A percentile compares a stretch with the other conserved stretches of the same genome.
phyloP scores from a whole-genome alignment of 2,329 filamentous ascomycete species.

The Sclerotinia nivalis region DNA sequence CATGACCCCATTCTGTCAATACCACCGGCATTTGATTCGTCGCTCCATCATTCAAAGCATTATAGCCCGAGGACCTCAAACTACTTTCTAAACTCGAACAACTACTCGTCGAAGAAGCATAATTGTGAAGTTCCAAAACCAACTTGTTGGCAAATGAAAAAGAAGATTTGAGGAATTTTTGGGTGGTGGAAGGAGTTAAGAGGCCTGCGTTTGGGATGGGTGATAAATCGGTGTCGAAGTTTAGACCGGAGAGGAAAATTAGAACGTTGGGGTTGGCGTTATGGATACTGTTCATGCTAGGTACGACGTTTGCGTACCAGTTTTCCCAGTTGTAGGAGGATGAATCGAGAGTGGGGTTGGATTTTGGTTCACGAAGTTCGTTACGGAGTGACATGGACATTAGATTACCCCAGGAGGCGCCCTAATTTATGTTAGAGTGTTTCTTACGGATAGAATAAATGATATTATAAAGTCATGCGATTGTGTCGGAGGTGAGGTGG shows the following conservation, averaged over 20 bases:
- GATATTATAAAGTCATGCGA: neutral
- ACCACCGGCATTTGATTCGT: slow-evolving; percentile 46
- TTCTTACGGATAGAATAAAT: neutral
- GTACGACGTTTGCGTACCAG: slow-evolving; percentile 49
- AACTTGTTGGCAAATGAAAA: slow-evolving; percentile 48
- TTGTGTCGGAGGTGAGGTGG: neutral
- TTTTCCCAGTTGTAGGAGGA: slow-evolving; percentile 47
- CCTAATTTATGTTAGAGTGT: neutral
- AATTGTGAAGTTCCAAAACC: slow-evolving; percentile 49
- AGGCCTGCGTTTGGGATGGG: slow-evolving; percentile 28
- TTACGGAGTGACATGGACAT: slow-evolving; percentile 43
- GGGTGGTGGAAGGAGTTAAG: slow-evolving; percentile 26
- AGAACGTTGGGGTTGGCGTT: slow-evolving; percentile 47
- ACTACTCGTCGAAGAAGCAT: neutral
- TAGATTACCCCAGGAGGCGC: slow-evolving; percentile 30
- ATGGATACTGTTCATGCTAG: slow-evolving; percentile 46
- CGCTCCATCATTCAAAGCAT: slow-evolving; percentile 41
- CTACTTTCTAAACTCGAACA: slow-evolving; percentile 40
- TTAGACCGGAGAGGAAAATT: slow-evolving; percentile 51
- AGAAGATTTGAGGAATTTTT: slow-evolving; percentile 42
- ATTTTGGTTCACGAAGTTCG: slow-evolving; percentile 42
- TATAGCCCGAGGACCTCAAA: slow-evolving; percentile 46
- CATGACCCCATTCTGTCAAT: slow-evolving; percentile 50
- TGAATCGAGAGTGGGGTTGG: slow-evolving; percentile 23
- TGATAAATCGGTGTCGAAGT: slow-evolving; percentile 44